A percentile compares a stretch with the other conserved stretches of the same genome.
These are phyloP conservation scores for Pseudogymnoascus sp. DNA, from an alignment of 2,329 filamentous ascomycete species.

Conservation along the genomic window DNA sequence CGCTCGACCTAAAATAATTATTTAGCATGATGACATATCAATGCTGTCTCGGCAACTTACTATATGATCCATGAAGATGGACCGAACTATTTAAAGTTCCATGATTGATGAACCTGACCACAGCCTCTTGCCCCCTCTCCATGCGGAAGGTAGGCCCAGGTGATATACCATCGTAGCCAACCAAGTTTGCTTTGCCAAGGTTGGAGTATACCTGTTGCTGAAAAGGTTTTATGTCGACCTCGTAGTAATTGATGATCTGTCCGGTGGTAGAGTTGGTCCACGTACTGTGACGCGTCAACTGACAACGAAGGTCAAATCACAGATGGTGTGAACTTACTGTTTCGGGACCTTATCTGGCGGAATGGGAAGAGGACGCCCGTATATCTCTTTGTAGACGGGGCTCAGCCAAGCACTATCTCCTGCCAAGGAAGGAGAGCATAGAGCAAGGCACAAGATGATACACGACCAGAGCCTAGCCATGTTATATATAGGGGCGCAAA, in stretches of 20 bases:
- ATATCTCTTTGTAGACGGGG: slow-evolving; percentile 18
- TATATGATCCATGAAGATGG: slow-evolving; percentile 49
- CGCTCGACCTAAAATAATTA: slow-evolving; percentile 15
- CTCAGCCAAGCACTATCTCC: background rate
- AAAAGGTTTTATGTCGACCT: slow-evolving; percentile 36
- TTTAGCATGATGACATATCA: too few species aligned
- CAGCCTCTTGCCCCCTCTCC: slow-evolving; percentile 41
- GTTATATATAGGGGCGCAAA: too few species aligned
- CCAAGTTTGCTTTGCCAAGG: slow-evolving; percentile 32
- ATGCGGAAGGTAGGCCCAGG: slow-evolving; percentile 49
- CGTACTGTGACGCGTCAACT: too few species aligned
- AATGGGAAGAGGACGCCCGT: slow-evolving; percentile 17
- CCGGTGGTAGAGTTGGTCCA: slow-evolving; percentile 13
- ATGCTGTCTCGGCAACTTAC: too few species aligned
- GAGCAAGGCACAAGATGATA: too few species aligned
- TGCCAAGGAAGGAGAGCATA: background rate
- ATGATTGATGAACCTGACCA: slow-evolving; percentile 31
- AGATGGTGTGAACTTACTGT: background rate
- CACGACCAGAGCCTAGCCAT: too few species aligned
- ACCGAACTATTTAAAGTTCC: slow-evolving; percentile 29
- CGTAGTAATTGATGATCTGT: slow-evolving; percentile 38
- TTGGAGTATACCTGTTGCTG: slow-evolving; percentile 37
- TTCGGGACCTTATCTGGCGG: slow-evolving; percentile 6
- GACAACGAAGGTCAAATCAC: too few species aligned
- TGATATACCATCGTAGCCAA: slow-evolving; percentile 48